Base-by-base conservation (phyloP, 306 rosid genomes). In the Trichosanthes cucumerina region DNA sequence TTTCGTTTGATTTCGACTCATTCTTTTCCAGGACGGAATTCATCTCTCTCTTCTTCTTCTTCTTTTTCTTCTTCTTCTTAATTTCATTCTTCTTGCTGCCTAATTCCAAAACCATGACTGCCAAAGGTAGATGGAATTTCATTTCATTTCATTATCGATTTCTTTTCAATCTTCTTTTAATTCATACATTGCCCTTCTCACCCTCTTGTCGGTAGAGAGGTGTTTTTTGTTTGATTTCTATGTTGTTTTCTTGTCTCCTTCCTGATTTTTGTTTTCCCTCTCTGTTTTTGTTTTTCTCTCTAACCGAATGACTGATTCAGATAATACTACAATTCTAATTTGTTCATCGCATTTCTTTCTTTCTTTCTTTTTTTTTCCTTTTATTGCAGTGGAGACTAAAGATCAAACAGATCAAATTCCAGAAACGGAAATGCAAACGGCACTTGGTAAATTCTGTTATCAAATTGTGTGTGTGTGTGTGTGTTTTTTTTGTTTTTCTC, bases 81-180 rank as follows among this genome's bases (percentile, higher is more conserved):
- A n/a, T n/a, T n/a, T n/a, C n/a, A n/a, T n/a, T n/a, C n/a, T n/a
- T 3, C 6, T 36, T 5, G 39, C 39, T 36, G 5, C 57, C 18
- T 52, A 23, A 33, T 36, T 75, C 78, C 69, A 52, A 36, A 70
- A 18, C 79, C 81, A 86, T 86, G 86, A 23, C 71, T 24, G 43
- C 70, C 6, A 72, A 86, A 90, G 96, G 97, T 90, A 81, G 3
- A 1, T 53, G 68, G 7, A 7, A 34, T 24, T 68, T 36, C 14
- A 1, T 19, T 34, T 2, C 26, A n/a, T 28, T 28, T 28, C 1
- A 28, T 28, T 28, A 28, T 2, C 34, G 9, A 31, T 18, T 24
- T 12, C 6, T 10, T 10, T 57, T 5, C 28, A 41, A 2, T 41
- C 18, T 72, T 46, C 28, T 77, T 21, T 19, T 5, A 33, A 47